A percentile compares a stretch with the other conserved stretches of the same genome.
These are phyloP conservation scores for Aspergillus sp. DNA, from an alignment of 2,329 filamentous ascomycete genomes.

Conservation along the genomic window DNA sequence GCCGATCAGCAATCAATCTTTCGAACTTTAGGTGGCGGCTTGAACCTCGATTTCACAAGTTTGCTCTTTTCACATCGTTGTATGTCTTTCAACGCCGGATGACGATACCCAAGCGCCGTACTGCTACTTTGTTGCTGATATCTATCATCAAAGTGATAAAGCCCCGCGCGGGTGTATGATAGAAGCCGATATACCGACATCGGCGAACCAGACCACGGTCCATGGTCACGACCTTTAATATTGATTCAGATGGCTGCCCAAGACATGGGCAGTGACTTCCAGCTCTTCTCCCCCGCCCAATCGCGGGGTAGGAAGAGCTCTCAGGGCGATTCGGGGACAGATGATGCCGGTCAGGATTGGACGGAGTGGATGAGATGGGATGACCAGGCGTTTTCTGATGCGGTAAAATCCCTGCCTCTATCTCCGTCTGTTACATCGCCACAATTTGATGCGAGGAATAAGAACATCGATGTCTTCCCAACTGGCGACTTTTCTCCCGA, in stretches of 20 bases:
- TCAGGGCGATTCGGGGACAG: conserved; percentile 20
- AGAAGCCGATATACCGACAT: neutral
- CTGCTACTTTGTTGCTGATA: conserved; percentile 5
- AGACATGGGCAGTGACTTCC: conserved; percentile 34
- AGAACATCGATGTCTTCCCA: conserved; percentile 19
- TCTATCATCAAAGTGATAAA: neutral
- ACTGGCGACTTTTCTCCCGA: conserved; percentile 31
- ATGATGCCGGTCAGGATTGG: conserved; percentile 41
- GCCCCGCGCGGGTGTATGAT: neutral
- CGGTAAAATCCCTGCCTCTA: conserved; percentile 27
- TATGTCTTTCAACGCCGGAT: conserved; percentile 4
- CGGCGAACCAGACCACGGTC: neutral
- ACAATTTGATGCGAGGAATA: conserved; percentile 24
- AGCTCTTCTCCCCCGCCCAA: conserved; percentile 31
- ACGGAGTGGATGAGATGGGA: conserved; percentile 50
- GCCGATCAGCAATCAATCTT: conserved; percentile 16
- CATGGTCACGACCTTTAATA: conserved; percentile 21
- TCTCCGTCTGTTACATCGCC: conserved; percentile 28
- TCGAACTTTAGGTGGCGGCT: conserved; percentile 9
- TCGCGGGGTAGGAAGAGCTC: conserved; percentile 21
- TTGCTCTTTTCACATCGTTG: neutral
- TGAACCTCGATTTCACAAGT: neutral
- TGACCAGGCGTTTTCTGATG: conserved; percentile 33
- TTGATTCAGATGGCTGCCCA: conserved; percentile 22
- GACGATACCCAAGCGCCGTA: neutral